phyloP scores from a whole-genome alignment of 352 stramenopile species.

The Phytophthora crassamura region DNA sequence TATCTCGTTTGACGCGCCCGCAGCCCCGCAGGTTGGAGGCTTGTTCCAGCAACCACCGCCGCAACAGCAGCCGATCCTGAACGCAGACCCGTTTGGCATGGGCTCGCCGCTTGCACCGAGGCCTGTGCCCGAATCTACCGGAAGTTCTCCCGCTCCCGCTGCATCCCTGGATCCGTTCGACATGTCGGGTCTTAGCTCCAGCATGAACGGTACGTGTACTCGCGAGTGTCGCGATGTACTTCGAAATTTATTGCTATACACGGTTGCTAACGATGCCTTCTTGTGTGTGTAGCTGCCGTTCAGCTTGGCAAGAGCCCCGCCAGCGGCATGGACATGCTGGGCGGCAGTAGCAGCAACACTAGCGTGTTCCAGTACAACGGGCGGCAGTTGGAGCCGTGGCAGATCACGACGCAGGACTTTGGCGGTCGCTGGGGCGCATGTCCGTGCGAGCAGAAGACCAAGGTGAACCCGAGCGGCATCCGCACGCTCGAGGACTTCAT shows the following conservation, averaged over 20 bases:
- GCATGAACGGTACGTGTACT: constrained; percentile 65
- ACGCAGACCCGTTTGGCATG: constrained; percentile 74
- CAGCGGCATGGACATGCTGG: constrained; percentile 38
- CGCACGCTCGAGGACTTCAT: constrained; percentile 87
- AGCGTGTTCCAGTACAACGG: constrained; percentile 83
- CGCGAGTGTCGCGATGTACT: not conserved
- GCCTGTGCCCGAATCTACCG: constrained; percentile 32
- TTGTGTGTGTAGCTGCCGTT: constrained; percentile 33
- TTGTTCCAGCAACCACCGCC: constrained; percentile 46
- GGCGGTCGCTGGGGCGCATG: constrained; percentile 83
- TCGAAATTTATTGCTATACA: not conserved
- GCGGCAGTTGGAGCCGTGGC: constrained; percentile 77
- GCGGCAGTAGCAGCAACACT: constrained; percentile 40
- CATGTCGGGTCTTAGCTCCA: constrained; percentile 69
- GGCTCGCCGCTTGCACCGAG: constrained; percentile 42
- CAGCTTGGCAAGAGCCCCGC: constrained; percentile 54
- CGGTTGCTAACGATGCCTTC: constrained; percentile 7
- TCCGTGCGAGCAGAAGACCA: constrained; percentile 85
- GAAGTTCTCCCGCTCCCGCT: constrained; percentile 30
- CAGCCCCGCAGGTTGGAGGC: constrained; percentile 39
- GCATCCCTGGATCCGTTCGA: constrained; percentile 76
- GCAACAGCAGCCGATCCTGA: constrained; percentile 43
- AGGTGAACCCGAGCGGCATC: constrained; percentile 83
- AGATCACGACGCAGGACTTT: constrained; percentile 91
- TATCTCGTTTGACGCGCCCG: constrained; percentile 77